Evolutionary conservation across 2,329 filamentous ascomycete genomes (phyloP).

Genomic region (Fusarium sarcochroum): DNA sequence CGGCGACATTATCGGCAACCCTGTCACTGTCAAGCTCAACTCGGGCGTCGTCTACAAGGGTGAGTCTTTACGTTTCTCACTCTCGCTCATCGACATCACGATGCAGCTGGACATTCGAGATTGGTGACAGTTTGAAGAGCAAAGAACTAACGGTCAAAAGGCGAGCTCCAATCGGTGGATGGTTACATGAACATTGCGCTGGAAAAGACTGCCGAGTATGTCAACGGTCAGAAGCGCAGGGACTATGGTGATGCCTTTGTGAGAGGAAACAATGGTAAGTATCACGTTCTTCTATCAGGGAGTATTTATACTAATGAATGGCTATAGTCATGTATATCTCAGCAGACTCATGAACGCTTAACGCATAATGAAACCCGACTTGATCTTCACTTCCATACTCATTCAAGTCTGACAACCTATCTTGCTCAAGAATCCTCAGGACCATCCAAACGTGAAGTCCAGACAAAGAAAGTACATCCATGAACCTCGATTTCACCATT

Average conservation of each 20-base stretch:
- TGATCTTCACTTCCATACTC: conserved; percentile 16
- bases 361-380: conserved; percentile 38
- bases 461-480: conserved; percentile 73
- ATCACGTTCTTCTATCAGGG: background rate
- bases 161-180: conserved; percentile 95
- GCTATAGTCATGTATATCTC: conserved; percentile 78
- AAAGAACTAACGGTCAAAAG: conserved; percentile 60
- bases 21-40: conserved; percentile 97
- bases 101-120: background rate
- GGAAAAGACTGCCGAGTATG: conserved; percentile 93
- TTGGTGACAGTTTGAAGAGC: background rate
- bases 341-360: conserved; percentile 64
- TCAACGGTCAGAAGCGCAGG: conserved; percentile 85
- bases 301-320: conserved; percentile 23
- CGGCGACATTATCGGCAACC: conserved; percentile 92
- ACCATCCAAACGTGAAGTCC: conserved; percentile 64
- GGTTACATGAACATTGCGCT: conserved; percentile 99
- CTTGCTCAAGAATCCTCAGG: conserved; percentile 3
- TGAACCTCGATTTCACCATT: conserved; percentile 75
- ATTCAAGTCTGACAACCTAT: conserved; percentile 5
- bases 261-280: conserved; percentile 91
- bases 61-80: conserved; percentile 54
- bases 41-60: conserved; percentile 99
- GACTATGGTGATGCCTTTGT: conserved; percentile 96
- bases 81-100: conserved; percentile 8